phyloP scores from a whole-genome alignment of 768 basidiomycete species.

The Kwoniella botswanensis region DNA sequence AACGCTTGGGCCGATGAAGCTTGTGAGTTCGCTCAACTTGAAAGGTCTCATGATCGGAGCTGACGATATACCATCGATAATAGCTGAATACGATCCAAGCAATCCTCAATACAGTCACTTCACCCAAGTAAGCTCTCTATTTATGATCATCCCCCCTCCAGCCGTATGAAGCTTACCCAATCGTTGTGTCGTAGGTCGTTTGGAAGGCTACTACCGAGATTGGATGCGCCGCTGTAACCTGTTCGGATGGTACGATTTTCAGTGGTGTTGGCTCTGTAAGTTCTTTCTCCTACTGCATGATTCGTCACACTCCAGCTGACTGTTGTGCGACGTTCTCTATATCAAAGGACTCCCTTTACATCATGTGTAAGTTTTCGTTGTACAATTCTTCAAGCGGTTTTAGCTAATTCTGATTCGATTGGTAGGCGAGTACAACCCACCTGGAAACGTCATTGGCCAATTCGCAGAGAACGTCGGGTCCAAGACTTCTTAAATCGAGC shows the following conservation, averaged over 20 bases:
- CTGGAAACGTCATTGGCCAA: conserved; percentile 33
- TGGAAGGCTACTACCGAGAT: conserved; percentile 48
- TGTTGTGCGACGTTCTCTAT: conserved; percentile 4
- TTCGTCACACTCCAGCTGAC: background rate
- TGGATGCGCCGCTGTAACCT: conserved; percentile 37
- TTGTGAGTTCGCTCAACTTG: conserved; percentile 20
- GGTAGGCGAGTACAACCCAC: conserved; percentile 35
- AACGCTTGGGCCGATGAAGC: conserved; percentile 44
- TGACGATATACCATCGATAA: background rate
- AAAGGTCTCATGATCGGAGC: background rate
- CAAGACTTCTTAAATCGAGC: conserved; percentile 9
- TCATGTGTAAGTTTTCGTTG: conserved; percentile 16
- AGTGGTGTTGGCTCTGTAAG: conserved; percentile 13
- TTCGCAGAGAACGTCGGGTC: conserved; percentile 29
- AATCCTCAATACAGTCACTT: conserved; percentile 28
- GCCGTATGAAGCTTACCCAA: background rate
- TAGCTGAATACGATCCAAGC: conserved; percentile 22
- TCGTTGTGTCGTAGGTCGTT: conserved; percentile 21
- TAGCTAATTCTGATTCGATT: too few relatives aligned
- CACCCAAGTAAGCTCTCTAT: conserved; percentile 14
- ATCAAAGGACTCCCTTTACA: conserved; percentile 13
- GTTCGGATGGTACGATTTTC: conserved; percentile 39
- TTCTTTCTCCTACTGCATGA: background rate
- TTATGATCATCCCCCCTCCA: background rate
- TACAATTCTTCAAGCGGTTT: too few relatives aligned